A percentile compares a stretch with the other conserved stretches of the same genome.
These are phyloP conservation scores for Patellaria atrata DNA, from an alignment of 495 filamentous ascomycete species.

Conservation along the genomic window DNA sequence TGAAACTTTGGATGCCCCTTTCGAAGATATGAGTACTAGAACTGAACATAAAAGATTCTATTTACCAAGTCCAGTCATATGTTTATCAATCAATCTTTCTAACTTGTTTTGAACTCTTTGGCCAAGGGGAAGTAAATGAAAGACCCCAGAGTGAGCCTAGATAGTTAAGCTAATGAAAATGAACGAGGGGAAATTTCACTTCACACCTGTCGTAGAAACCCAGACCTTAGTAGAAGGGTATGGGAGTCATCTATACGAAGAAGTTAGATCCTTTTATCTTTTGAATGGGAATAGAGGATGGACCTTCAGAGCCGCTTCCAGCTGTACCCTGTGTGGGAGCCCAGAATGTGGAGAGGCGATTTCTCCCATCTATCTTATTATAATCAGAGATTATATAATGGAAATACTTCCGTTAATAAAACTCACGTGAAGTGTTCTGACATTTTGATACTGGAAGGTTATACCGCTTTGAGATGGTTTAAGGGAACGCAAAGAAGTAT, in stretches of 20 bases:
- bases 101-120: constrained; percentile 79
- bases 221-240: constrained; percentile 57
- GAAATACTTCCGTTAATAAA: neutral
- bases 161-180: constrained; percentile 22
- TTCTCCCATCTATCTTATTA: constrained; percentile 39
- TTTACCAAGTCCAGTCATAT: constrained; percentile 68
- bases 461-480: neutral
- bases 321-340: constrained; percentile 58
- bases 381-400: constrained; percentile 3
- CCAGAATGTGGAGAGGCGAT: constrained; percentile 61
- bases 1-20: constrained; percentile 76
- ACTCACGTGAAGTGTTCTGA: constrained; percentile 2
- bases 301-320: constrained; percentile 33
- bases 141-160: constrained; percentile 78
- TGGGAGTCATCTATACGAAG: constrained; percentile 43
- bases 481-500: neutral
- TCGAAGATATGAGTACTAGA: neutral
- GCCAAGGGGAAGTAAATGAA: constrained; percentile 87
- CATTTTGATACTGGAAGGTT: constrained; percentile 1
- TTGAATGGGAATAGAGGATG: neutral
- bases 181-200: neutral
- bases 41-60: neutral
- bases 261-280: constrained; percentile 1
- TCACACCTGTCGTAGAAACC: constrained; percentile 50
- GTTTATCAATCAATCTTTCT: constrained; percentile 68